A percentile compares a stretch with the other conserved stretches of the same genome.
Conservation (phyloP, 192 early-diverging fungal species). For the Linnemannia exigua region DNA sequence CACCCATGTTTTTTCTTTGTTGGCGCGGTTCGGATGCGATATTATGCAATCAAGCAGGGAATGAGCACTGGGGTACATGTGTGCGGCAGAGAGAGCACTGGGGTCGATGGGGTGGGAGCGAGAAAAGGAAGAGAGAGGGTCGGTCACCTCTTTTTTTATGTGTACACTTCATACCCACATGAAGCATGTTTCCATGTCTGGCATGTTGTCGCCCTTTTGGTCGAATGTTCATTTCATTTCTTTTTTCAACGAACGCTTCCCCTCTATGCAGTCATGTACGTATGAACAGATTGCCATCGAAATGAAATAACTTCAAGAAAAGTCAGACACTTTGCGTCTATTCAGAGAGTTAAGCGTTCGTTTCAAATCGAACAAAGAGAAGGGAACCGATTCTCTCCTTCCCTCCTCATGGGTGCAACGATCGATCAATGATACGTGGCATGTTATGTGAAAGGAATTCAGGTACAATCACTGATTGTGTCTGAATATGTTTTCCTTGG, state of each 20-base stretch:
- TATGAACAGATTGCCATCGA: neutral
- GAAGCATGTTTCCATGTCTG: neutral
- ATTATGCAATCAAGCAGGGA: constrained; percentile 3
- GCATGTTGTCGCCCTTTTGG: no score
- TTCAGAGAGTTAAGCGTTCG: neutral
- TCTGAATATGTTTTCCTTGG: no score
- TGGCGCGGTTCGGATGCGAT: neutral
- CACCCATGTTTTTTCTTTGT: neutral
- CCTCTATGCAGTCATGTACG: neutral
- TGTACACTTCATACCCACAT: neutral
- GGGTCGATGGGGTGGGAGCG: neutral
- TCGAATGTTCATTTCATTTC: neutral
- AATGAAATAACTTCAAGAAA: neutral
- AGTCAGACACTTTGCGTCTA: neutral
- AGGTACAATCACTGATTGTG: no score
- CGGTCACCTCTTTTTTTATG: neutral
- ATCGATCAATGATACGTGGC: no score
- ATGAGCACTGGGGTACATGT: neutral
- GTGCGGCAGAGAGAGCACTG: neutral
- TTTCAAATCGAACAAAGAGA: no score
- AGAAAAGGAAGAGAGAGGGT: neutral
- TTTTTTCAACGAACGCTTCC: neutral
- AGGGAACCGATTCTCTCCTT: no score
- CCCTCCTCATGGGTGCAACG: no score
- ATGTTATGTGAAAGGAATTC: no score